Evolutionary conservation across 768 basidiomycete genomes (phyloP), one percentile per base, ranked within the genome.

Genomic region (Tephrocybe rancida): DNA sequence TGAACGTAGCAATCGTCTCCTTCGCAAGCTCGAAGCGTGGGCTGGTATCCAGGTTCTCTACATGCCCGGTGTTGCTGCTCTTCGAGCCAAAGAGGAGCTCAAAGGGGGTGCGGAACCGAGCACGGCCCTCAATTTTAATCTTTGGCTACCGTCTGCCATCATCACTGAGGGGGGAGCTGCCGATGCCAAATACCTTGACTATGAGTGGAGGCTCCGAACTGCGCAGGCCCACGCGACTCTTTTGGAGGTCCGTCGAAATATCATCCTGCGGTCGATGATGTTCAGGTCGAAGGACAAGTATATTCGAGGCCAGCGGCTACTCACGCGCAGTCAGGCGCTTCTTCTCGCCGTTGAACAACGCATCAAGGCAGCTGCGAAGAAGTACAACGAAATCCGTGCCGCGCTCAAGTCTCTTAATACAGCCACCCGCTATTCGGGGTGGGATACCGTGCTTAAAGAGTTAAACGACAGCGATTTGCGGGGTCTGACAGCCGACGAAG

Each of bases 271-370:
- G 14, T 5, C 44, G 8, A 44, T 56, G 34, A 22, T 61, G n/a
- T 51, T 56, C 35, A 21, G 29, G 5, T 55, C 56, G 49, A 63
- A 63, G 27, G 45, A 55, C 14, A 22, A 41, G 14, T 55, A 54
- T 41, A 42, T 58, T 21, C 37, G 42, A 3, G 61, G 62, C 29
- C 56, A 61, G 24, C 27, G 54, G 7, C 5, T 25, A 10, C 50
- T 51, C 21, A 62, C 59, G 2, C 29, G 56, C 9, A 53, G 48
- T 13, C 26, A 7, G n/a, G 52, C 38, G 6, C 22, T 59, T 21
- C 37, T 56, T n/a, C 21, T 42, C 7, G 14, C 13, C 19, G 16
- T 56, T 11, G 26, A 59, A n/a, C 25, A 19, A 11, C 57, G 52
- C 22, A 44, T 56, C 10, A 19, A 34, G 14, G 32, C 27, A 13